phyloP scores from a whole-genome alignment of 129 eudicot species.

The carrot (Daucus carota) region DH1_v3.0 NC_030382.2:46962001-46962500 shows the following conservation, averaged over 20 bases:
- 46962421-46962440: background rate
- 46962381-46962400: constrained; percentile 88
- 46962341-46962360: constrained; percentile 83
- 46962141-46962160: constrained; percentile 94
- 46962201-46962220: constrained; percentile 88
- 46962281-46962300: background rate
- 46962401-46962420: constrained; percentile 35
- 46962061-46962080: constrained; percentile 93
- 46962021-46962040: constrained; percentile 79
- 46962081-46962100: constrained; percentile 89
- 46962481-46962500: background rate
- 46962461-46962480: background rate
- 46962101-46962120: constrained; percentile 73
- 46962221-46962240: constrained; percentile 91
- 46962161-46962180: constrained; percentile 83
- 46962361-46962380: constrained; percentile 99
- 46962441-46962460: background rate
- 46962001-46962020: constrained; percentile 80
- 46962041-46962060: constrained; percentile 96
- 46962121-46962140: constrained; percentile 72
- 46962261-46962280: constrained; percentile 2
- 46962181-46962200: constrained; percentile 81
- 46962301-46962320: background rate
- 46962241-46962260: constrained; percentile 80
- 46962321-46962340: background rate